These are phyloP conservation scores for Nymphaea colorata DNA, from an alignment of 164 flowering plant species.

Conservation along the genomic window DNA sequence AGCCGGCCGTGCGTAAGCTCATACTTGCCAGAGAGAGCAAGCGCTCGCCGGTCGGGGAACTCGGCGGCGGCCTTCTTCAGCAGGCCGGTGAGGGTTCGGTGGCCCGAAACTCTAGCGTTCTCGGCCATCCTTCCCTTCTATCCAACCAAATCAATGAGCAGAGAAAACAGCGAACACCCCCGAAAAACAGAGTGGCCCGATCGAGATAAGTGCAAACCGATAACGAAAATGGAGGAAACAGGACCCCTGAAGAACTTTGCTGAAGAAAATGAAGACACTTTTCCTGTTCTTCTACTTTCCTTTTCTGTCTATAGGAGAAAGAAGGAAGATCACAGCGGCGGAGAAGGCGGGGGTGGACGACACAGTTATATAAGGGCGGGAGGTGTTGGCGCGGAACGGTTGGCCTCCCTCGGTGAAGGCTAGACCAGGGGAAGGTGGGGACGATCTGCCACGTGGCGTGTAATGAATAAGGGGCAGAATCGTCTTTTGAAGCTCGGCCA, in stretches of 20 bases:
- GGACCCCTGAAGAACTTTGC: background rate
- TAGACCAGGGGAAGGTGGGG: background rate
- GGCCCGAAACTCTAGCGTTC: background rate
- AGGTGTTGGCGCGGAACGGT: background rate
- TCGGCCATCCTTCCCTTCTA: background rate
- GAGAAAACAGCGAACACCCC: too few relatives aligned
- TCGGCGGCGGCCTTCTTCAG: conserved; percentile 34
- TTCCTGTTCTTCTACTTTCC: background rate
- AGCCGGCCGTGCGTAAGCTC: conserved; percentile 54
- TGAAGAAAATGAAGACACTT: background rate
- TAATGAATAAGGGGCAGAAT: background rate
- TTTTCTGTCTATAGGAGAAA: background rate
- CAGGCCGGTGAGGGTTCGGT: conserved; percentile 43
- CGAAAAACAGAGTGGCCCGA: too few relatives aligned
- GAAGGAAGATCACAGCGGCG: background rate
- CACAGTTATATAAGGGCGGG: background rate
- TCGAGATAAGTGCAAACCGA: background rate
- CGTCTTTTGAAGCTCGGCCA: background rate
- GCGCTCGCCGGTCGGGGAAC: conserved; percentile 46
- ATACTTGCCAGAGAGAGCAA: conserved; percentile 59
- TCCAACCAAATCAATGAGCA: too few relatives aligned
- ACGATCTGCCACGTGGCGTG: background rate
- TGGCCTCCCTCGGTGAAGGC: background rate
- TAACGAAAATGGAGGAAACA: background rate
- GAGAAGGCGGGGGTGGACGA: background rate